These are phyloP conservation scores for Moringa oleifera DNA, from an alignment of 345 rosid genomes.

Conservation along the genomic window DNA sequence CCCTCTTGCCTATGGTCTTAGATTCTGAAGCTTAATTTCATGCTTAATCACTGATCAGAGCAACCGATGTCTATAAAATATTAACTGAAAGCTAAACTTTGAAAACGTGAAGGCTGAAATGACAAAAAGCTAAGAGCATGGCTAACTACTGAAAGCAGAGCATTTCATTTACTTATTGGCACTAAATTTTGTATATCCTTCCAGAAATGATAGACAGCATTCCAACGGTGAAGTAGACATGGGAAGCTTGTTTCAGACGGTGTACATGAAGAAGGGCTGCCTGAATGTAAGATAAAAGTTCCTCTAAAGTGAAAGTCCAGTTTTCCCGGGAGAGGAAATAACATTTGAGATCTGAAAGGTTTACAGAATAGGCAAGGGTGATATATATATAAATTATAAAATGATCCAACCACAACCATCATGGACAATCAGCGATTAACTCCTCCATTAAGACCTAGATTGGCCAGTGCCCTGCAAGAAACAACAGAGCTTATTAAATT, in stretches of 20 bases:
- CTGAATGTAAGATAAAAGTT: constrained; percentile 9
- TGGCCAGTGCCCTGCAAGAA: constrained; percentile 49
- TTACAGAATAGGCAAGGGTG: constrained; percentile 10
- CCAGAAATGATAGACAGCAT: constrained; percentile 24
- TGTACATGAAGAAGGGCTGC: constrained; percentile 3
- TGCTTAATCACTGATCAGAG: too few relatives aligned
- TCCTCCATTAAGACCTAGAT: constrained; percentile 30
- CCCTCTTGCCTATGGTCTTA: too few relatives aligned
- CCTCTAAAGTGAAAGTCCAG: constrained; percentile 20
- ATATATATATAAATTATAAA: constrained; percentile 9
- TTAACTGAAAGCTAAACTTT: too few relatives aligned
- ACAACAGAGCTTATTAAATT: constrained; percentile 5
- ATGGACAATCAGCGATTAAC: constrained; percentile 33
- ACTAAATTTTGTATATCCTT: constrained; percentile 28
- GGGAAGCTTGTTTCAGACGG: constrained; percentile 11
- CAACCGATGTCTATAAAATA: too few relatives aligned
- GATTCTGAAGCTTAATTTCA: too few relatives aligned
- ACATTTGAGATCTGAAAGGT: constrained; percentile 24
- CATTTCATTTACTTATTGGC: constrained; percentile 30
- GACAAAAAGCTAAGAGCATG: background rate
- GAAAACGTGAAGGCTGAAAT: too few relatives aligned
- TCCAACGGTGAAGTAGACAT: constrained; percentile 12
- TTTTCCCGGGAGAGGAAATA: constrained; percentile 20
- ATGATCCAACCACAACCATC: constrained; percentile 9
- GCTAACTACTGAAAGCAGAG: background rate